Evolutionary conservation across 345 rosid species (phyloP).

Genomic region (Cochlearia excelsa): DNA sequence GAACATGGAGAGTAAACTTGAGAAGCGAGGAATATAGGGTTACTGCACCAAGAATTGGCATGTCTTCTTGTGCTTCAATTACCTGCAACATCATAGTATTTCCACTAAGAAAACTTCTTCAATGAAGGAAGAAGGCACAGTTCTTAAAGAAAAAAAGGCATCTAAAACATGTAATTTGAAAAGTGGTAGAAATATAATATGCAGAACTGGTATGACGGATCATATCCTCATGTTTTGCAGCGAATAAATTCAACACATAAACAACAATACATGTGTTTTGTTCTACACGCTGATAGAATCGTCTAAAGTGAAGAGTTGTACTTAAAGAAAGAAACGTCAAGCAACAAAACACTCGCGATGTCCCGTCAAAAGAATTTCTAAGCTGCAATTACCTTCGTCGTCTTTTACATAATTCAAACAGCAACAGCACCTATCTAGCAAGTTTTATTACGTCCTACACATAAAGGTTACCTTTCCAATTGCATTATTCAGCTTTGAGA

Average conservation of each 20-base stretch:
- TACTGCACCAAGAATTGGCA: conserved; percentile 92
- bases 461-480: conserved; percentile 74
- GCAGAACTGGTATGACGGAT: conserved; percentile 7
- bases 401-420: conserved; percentile 6
- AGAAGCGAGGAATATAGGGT: conserved; percentile 95
- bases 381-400: conserved; percentile 24
- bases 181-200: conserved; percentile 14
- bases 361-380: conserved; percentile 9
- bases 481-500: conserved; percentile 91
- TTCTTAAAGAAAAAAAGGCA: neutral
- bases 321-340: neutral
- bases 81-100: conserved; percentile 53
- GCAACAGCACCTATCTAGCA: conserved; percentile 10
- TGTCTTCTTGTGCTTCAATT: conserved; percentile 90
- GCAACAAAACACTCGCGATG: conserved; percentile 20
- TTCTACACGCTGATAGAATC: conserved; percentile 5
- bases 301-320: conserved; percentile 1
- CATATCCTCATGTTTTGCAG: conserved; percentile 5
- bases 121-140: conserved; percentile 8
- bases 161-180: conserved; percentile 6
- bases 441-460: conserved; percentile 1
- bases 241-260: conserved; percentile 3
- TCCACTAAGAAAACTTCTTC: neutral
- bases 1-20: conserved; percentile 95
- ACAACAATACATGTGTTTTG: neutral